Conservation (phyloP, 1,284 basidiomycete genomes). For the Coriolopsis trogii region DNA sequence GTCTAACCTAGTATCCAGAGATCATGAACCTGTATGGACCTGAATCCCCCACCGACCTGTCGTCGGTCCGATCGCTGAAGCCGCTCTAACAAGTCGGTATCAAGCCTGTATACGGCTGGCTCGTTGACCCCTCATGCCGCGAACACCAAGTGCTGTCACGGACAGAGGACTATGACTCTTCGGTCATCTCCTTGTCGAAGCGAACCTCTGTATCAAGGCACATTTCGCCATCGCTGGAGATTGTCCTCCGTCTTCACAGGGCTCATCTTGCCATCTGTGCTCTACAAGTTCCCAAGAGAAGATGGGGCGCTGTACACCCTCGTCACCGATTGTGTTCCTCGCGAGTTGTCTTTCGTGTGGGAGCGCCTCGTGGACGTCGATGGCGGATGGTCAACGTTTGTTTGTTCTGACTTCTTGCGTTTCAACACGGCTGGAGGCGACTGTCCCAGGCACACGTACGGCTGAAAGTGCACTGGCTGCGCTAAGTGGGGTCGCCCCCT, state of each 20-base stretch:
- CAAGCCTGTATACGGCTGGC: conserved; percentile 87
- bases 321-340: conserved; percentile 82
- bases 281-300: conserved; percentile 61
- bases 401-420: conserved; percentile 67
- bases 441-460: conserved; percentile 73
- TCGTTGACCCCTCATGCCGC: conserved; percentile 75
- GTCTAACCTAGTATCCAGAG: conserved; percentile 43
- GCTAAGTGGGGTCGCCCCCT: conserved; percentile 34
- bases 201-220: conserved; percentile 71
- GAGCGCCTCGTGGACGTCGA: conserved; percentile 89
- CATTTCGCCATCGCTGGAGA: conserved; percentile 49
- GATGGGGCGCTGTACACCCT: conserved; percentile 73
- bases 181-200: conserved; percentile 75
- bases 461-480: conserved; percentile 57
- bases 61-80: conserved; percentile 74
- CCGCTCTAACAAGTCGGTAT: conserved; percentile 86
- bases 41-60: conserved; percentile 75
- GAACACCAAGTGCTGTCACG: conserved; percentile 60
- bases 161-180: conserved; percentile 68
- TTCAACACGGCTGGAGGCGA: conserved; percentile 77
- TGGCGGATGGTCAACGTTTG: conserved; percentile 74
- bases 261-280: conserved; percentile 47
- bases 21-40: conserved; percentile 85
- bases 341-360: conserved; percentile 84
- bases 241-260: conserved; percentile 12